phyloP scores from a whole-genome alignment of 2,329 filamentous ascomycete species.

The Xylariaceae sp. region DNA sequence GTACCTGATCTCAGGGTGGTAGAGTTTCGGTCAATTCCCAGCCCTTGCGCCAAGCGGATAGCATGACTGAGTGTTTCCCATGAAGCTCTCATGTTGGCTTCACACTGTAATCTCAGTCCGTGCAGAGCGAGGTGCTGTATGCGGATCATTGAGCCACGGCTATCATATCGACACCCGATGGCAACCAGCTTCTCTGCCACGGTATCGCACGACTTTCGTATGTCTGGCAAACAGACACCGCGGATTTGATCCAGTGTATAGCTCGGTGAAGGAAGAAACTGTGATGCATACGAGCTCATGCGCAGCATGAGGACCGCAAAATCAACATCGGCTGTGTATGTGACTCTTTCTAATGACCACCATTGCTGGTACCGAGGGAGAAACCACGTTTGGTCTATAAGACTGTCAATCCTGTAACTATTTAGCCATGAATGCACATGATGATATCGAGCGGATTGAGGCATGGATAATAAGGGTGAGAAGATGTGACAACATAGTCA shows the following conservation, averaged over 20 bases:
- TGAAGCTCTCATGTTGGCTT: conserved; percentile 7
- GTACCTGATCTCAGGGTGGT: background rate
- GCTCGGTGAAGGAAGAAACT: conserved; percentile 16
- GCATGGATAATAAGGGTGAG: background rate
- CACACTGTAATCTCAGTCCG: conserved; percentile 5
- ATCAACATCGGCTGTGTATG: conserved; percentile 11
- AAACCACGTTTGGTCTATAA: conserved; percentile 14
- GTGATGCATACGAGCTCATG: conserved; percentile 16
- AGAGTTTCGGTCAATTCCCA: conserved; percentile 4
- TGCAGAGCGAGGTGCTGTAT: conserved; percentile 16
- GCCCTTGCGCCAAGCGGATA: conserved; percentile 9
- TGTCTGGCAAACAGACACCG: conserved; percentile 12
- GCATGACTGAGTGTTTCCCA: conserved; percentile 11
- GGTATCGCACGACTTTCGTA: conserved; percentile 7
- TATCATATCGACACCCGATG: conserved; percentile 1
- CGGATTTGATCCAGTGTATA: conserved; percentile 11
- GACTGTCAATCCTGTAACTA: conserved; percentile 11
- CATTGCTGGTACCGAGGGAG: conserved; percentile 13
- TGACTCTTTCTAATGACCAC: conserved; percentile 1
- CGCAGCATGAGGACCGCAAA: conserved; percentile 15
- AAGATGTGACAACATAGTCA: background rate
- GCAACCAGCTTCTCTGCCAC: conserved; percentile 2
- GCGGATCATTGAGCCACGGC: conserved; percentile 9
- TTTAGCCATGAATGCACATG: background rate
- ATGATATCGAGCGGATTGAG: background rate